A percentile compares a stretch with the other conserved stretches of the same genome.
Evolutionary conservation across 2,329 filamentous ascomycete species (phyloP).

Genomic region (Cladophialophora bantiana): DNA sequence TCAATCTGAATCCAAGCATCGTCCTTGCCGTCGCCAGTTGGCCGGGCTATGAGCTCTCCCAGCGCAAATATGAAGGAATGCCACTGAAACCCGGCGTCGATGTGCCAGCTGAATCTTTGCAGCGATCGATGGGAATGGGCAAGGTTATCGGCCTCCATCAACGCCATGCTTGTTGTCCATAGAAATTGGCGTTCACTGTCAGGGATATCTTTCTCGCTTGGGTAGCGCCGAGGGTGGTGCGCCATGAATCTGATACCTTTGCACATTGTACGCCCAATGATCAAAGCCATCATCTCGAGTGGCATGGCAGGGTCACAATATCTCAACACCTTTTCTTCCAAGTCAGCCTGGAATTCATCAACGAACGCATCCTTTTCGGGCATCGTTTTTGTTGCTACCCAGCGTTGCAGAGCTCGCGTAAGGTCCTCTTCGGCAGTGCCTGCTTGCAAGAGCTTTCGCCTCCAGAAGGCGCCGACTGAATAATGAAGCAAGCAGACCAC

Average conservation of each 20-base stretch:
- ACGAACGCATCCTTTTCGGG: conserved; percentile 45
- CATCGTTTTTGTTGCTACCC: conserved; percentile 39
- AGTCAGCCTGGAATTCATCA: conserved; percentile 54
- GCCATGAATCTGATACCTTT: conserved; percentile 53
- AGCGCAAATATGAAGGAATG: conserved; percentile 52
- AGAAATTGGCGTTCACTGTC: conserved; percentile 48
- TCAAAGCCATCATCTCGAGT: conserved; percentile 51
- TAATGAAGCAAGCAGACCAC: conserved; percentile 67
- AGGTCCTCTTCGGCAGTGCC: conserved; percentile 11
- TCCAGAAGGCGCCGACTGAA: conserved; percentile 64
- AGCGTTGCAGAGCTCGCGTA: conserved; percentile 21
- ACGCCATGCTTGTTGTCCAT: conserved; percentile 49
- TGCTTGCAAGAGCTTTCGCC: conserved; percentile 12
- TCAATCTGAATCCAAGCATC: conserved; percentile 56
- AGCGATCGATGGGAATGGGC: conserved; percentile 48
- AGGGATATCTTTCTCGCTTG: conserved; percentile 40
- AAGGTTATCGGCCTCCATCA: conserved; percentile 49
- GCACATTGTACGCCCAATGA: conserved; percentile 53
- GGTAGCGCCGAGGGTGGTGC: conserved; percentile 50
- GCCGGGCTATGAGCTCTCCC: conserved; percentile 49
- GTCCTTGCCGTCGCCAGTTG: conserved; percentile 43
- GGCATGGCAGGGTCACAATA: conserved; percentile 59
- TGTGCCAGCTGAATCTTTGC: conserved; percentile 52
- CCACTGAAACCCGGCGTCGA: conserved; percentile 22
- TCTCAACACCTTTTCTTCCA: conserved; percentile 62